Conservation (phyloP, 352 stramenopile genomes). For the Globisporangium barbulae region DNA sequence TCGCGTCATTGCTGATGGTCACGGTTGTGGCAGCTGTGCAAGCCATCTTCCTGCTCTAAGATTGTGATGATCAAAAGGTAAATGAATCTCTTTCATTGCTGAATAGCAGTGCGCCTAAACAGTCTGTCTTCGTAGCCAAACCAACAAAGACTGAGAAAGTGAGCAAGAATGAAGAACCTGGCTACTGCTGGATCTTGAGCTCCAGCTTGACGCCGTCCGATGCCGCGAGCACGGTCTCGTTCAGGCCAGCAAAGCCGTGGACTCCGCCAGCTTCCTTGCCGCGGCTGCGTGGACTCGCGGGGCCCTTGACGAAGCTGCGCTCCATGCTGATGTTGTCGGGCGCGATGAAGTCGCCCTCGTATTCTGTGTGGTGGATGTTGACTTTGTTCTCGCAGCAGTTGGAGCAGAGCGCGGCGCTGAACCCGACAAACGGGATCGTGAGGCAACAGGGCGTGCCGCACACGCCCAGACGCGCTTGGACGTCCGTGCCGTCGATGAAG, state of each 20-base stretch:
- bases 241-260: not conserved
- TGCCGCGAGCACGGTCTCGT: not conserved
- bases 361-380: conserved; percentile 12
- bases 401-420: not conserved
- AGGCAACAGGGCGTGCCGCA: conserved; percentile 8
- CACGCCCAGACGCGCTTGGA: not conserved
- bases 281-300: conserved; percentile 2
- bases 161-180: not conserved
- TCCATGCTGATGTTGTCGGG: conserved; percentile 13
- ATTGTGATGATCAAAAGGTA: not conserved
- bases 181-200: not conserved
- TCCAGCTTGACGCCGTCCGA: not conserved
- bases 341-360: conserved; percentile 15
- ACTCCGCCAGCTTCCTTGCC: not conserved
- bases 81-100: not conserved
- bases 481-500: conserved; percentile 6
- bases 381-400: conserved; percentile 10
- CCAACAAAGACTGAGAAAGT: not conserved
- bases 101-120: not conserved
- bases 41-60: not conserved
- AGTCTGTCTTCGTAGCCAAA: not conserved
- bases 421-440: not conserved
- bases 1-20: not conserved
- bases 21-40: not conserved
- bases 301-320: not conserved